Evolutionary conservation across 2,329 filamentous ascomycete species (phyloP), one percentile per base, ranked within the genome.

Genomic region (Penicillium polonicum): DNA sequence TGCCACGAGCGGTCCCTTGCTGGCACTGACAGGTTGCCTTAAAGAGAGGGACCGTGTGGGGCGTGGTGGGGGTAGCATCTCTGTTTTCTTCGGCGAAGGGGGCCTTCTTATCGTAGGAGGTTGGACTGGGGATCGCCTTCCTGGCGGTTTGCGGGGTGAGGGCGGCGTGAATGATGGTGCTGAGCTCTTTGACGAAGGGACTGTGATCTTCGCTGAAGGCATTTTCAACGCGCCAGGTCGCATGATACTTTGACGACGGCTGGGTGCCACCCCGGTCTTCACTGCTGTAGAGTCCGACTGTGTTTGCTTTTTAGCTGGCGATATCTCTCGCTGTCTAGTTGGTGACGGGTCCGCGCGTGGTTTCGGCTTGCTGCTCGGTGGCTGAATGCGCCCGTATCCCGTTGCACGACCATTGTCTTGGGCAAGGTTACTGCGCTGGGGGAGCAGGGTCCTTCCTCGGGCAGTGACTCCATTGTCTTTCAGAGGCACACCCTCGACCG

Each of bases 1-100:
- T 13, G 53, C 51, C 1, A 63, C 48, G 10, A 67, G 36, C 4
- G 60, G 52, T 21, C 48, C 62, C 7, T 65, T 42, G 36, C 61
- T 68, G 6, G 67, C 56, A 10, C 57, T 58, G 21, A 60, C 58
- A n/a, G 70, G 70, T 54, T 77, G 74, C 59, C 71, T 66, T 41
- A 77, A 52, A 13, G 75, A 77, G 8, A 72, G 65, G 3, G 75
- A 77, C 50, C 75, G 68, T 21, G 60, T 59, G 21, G 72, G 68
- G 21, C 74, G 73, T 7, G 70, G 63, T 3, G 70, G 70, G 6
- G 74, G 72, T 35, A 63, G 67, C 70, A 74, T 72, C 19, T 69
- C 65, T n/a, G 67, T 65, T 55, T 71, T 72, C 54, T 68, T 69
- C 12, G 68, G 61, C 8, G 70, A 69, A 10, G 62, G 27, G 6